Evolutionary conservation across 371 early-diverging fungal genomes (phyloP).

Genomic region (Syncephalastrum racemosum): DNA sequence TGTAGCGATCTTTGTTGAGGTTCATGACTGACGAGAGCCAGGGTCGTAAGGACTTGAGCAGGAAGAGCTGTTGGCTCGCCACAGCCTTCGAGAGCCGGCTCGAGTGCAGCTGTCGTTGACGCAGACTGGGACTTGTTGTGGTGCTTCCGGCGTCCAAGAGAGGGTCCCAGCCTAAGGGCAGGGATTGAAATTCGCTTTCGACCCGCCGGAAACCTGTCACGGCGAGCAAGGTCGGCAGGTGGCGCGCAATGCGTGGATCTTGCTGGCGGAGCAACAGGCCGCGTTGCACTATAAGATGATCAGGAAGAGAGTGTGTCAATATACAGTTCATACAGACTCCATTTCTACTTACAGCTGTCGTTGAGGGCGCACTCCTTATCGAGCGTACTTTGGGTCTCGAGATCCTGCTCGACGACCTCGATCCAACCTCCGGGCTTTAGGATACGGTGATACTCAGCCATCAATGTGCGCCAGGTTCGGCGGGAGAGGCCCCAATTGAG

Average conservation of each 20-base stretch:
- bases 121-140: not conserved
- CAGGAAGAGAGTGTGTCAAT: constrained; percentile 13
- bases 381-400: constrained; percentile 33
- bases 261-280: constrained; percentile 18
- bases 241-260: constrained; percentile 26
- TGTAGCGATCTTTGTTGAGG: constrained; percentile 17
- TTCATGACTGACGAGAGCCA: constrained; percentile 21
- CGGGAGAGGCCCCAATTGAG: constrained; percentile 27
- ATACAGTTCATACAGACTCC: no score
- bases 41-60: constrained; percentile 27
- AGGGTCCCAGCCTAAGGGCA: constrained; percentile 42
- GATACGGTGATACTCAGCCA: constrained; percentile 35
- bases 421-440: constrained; percentile 51
- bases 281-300: constrained; percentile 17
- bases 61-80: constrained; percentile 27
- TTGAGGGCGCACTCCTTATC: constrained; percentile 27
- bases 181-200: constrained; percentile 40
- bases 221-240: constrained; percentile 32
- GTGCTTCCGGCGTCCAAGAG: not conserved
- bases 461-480: constrained; percentile 25
- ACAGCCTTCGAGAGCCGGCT: constrained; percentile 22
- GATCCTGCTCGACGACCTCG: constrained; percentile 41
- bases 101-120: constrained; percentile 12
- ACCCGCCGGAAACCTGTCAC: constrained; percentile 38
- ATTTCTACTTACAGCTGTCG: constrained; percentile 32